Conservation (phyloP, 2,329 filamentous ascomycete species). For the Cephalotrichum gorgonifer region DNA sequence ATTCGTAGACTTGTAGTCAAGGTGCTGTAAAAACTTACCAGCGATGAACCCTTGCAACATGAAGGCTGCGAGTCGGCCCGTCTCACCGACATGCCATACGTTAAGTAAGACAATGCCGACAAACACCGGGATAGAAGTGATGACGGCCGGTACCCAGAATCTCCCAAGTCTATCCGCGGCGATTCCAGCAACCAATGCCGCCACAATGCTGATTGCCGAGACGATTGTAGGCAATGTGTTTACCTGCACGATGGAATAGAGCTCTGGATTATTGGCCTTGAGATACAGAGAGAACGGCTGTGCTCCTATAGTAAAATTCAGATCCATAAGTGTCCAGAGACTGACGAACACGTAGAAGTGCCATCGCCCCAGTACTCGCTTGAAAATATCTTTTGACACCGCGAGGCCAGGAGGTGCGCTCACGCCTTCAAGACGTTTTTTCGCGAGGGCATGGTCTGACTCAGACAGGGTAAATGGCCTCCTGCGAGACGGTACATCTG, state of each 20-base stretch:
- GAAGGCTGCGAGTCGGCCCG: constrained; percentile 23
- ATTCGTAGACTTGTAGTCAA: not conserved
- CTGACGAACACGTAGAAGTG: constrained; percentile 27
- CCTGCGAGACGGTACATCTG: constrained; percentile 18
- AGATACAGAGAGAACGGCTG: constrained; percentile 28
- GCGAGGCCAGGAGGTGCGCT: constrained; percentile 17
- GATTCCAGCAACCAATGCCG: constrained; percentile 19
- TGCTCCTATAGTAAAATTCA: constrained; percentile 14
- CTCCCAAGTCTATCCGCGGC: constrained; percentile 19
- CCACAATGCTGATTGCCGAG: constrained; percentile 24
- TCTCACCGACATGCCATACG: constrained; percentile 24
- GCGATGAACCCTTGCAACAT: constrained; percentile 25
- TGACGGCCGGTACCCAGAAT: constrained; percentile 22
- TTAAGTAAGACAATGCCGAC: constrained; percentile 21
- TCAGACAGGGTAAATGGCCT: constrained; percentile 21
- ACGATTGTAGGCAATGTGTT: constrained; percentile 29
- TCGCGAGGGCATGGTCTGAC: constrained; percentile 17
- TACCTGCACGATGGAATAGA: constrained; percentile 26
- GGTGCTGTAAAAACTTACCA: not conserved
- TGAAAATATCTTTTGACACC: constrained; percentile 22
- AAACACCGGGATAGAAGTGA: constrained; percentile 21
- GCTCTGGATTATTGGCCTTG: constrained; percentile 21
- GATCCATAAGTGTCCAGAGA: constrained; percentile 26
- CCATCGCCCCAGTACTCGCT: constrained; percentile 25
- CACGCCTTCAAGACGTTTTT: not conserved